Percentiles rank a stretch among this genome's conserved stretches.
Evolutionary conservation across 257 asterid genomes (phyloP).

Genomic region (Parsonsia alboflavescens): DNA sequence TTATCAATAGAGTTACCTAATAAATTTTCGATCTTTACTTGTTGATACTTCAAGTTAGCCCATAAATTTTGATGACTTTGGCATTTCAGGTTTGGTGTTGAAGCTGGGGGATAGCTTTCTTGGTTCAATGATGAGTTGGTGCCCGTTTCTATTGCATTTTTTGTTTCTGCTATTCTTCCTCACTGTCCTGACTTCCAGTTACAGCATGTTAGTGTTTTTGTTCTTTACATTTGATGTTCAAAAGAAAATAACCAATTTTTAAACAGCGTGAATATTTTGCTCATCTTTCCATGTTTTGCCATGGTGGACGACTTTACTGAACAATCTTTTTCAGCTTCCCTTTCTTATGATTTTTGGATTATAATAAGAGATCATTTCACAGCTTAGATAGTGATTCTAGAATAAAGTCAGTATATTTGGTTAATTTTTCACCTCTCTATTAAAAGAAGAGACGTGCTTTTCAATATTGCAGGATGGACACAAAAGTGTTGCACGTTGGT

Average conservation of each 20-base stretch:
- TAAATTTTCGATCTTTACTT: no score
- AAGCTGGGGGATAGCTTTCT: no score
- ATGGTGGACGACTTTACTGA: background rate
- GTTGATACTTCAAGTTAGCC: no score
- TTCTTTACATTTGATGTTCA: background rate
- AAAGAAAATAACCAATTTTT: background rate
- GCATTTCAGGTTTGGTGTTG: no score
- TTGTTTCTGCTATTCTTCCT: background rate
- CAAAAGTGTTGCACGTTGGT: conserved; percentile 1
- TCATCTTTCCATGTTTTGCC: background rate
- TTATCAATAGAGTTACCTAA: no score
- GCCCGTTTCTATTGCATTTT: background rate
- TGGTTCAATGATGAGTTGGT: background rate
- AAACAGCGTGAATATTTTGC: background rate
- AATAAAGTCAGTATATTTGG: background rate
- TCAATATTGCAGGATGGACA: background rate
- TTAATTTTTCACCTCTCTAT: background rate
- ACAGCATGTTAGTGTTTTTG: background rate
- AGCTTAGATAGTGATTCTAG: background rate
- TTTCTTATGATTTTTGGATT: background rate
- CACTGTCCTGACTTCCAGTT: background rate
- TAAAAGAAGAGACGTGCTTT: background rate
- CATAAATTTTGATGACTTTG: no score
- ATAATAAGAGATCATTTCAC: background rate
- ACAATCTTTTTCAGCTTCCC: background rate